These are phyloP conservation scores for Tolypocladium endophyticum DNA, from an alignment of 2,329 filamentous ascomycete genomes.

Conservation along the genomic window DNA sequence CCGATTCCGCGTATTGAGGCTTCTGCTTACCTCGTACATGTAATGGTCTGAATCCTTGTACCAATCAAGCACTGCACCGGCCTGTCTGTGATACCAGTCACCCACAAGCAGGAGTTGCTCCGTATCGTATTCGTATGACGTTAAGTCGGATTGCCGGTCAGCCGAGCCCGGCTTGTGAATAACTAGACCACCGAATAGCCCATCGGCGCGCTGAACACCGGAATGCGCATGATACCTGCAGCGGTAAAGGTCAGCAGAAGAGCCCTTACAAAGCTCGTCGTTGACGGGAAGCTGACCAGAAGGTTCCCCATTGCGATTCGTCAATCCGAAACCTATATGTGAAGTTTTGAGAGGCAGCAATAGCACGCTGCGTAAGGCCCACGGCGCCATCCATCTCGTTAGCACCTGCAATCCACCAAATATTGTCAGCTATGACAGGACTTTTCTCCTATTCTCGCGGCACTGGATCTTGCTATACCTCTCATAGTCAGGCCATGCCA, in stretches of 20 bases:
- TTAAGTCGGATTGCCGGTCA: conserved; percentile 10
- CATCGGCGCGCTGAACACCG: conserved; percentile 29
- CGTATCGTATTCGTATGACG: conserved; percentile 17
- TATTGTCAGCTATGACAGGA: background rate
- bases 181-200: conserved; percentile 14
- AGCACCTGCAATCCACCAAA: conserved; percentile 23
- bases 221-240: conserved; percentile 52
- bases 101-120: conserved; percentile 24
- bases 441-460: background rate
- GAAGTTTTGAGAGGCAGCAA: conserved; percentile 41
- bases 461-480: conserved; percentile 25
- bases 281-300: conserved; percentile 47
- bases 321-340: conserved; percentile 47
- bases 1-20: too few species aligned
- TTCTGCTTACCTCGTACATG: conserved; percentile 5
- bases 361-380: conserved; percentile 49
- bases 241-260: background rate
- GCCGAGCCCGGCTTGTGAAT: conserved; percentile 23
- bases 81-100: conserved; percentile 27
- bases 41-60: conserved; percentile 12
- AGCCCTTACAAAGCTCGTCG: conserved; percentile 5
- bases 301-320: conserved; percentile 40
- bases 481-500: conserved; percentile 61
- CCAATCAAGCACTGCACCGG: conserved; percentile 14
- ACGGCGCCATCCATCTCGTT: conserved; percentile 51